phyloP scores from a whole-genome alignment of 441 rosid genomes.

The Populus tomentosa region DNA sequence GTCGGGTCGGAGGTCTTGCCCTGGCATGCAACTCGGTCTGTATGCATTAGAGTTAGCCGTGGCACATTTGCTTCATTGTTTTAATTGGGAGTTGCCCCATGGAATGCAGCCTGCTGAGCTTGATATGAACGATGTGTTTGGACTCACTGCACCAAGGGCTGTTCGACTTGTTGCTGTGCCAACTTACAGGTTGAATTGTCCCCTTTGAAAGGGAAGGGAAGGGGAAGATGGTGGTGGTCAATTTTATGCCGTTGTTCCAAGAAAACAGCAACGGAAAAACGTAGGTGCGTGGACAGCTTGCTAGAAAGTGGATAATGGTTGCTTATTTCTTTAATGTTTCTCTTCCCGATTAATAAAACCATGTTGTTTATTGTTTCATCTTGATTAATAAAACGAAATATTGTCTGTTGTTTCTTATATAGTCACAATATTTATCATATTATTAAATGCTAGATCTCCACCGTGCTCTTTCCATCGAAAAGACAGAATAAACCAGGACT shows the following conservation, averaged over 20 bases:
- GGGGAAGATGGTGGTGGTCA: not conserved
- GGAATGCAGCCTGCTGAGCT: conserved; percentile 50
- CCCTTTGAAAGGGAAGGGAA: not conserved
- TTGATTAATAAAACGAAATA: too few relatives aligned
- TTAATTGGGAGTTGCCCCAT: conserved; percentile 58
- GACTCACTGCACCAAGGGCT: conserved; percentile 75
- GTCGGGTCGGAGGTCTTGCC: conserved; percentile 81
- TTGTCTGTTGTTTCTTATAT: too few relatives aligned
- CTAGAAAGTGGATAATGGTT: too few relatives aligned
- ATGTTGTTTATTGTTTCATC: too few relatives aligned
- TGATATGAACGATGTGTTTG: conserved; percentile 64
- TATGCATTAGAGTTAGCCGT: conserved; percentile 54
- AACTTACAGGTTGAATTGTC: conserved; percentile 41
- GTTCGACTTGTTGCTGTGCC: conserved; percentile 56
- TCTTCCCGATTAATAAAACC: too few relatives aligned
- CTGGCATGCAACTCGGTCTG: conserved; percentile 80
- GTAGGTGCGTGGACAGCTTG: too few relatives aligned
- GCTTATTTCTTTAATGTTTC: too few relatives aligned
- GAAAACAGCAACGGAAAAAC: not conserved
- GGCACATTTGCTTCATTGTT: conserved; percentile 60
- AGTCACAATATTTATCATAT: too few relatives aligned
- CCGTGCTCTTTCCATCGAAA: too few relatives aligned
- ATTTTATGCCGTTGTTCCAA: not conserved
- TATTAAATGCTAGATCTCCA: too few relatives aligned
- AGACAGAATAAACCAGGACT: too few relatives aligned